Evolutionary conservation across 768 basidiomycete genomes (phyloP).

Genomic region (Phylloporus sp.): DNA sequence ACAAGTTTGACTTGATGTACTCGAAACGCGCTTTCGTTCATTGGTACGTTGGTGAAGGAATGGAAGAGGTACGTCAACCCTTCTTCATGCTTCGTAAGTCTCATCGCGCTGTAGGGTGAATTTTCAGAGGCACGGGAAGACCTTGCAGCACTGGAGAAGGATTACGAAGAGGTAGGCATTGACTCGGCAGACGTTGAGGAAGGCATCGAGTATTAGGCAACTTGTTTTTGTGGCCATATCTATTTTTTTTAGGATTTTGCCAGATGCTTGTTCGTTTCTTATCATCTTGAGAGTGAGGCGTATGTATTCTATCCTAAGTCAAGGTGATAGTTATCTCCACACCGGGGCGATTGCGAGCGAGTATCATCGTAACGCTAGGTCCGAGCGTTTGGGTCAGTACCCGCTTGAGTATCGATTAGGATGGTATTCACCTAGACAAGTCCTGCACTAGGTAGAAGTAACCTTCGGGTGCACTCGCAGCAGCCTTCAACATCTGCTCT

Average conservation of each 20-base stretch:
- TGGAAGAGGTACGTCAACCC: slow-evolving; percentile 72
- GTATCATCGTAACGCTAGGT: slow-evolving; percentile 28
- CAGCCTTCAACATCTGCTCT: slow-evolving; percentile 59
- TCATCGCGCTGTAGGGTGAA: slow-evolving; percentile 60
- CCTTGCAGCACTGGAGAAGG: slow-evolving; percentile 94
- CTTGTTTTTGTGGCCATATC: background rate
- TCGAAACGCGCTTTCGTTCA: slow-evolving; percentile 91
- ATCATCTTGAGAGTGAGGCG: background rate
- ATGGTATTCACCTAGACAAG: slow-evolving; percentile 55
- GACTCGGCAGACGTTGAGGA: slow-evolving; percentile 73
- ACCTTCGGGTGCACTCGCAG: slow-evolving; percentile 40
- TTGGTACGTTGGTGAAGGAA: slow-evolving; percentile 98
- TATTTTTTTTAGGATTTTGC: background rate
- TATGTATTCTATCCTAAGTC: slow-evolving; percentile 1
- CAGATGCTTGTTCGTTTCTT: background rate
- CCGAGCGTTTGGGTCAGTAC: background rate
- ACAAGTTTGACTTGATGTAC: slow-evolving; percentile 98
- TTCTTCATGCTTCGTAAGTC: slow-evolving; percentile 1
- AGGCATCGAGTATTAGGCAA: slow-evolving; percentile 45
- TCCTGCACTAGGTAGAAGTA: slow-evolving; percentile 61
- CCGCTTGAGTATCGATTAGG: background rate
- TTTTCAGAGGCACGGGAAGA: slow-evolving; percentile 98
- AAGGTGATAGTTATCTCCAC: slow-evolving; percentile 35
- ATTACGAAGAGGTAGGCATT: slow-evolving; percentile 86
- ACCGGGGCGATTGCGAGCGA: slow-evolving; percentile 29